A percentile compares a stretch with the other conserved stretches of the same genome.
Conservation (phyloP, 345 rosid genomes). For the Sapria himalayana region DNA sequence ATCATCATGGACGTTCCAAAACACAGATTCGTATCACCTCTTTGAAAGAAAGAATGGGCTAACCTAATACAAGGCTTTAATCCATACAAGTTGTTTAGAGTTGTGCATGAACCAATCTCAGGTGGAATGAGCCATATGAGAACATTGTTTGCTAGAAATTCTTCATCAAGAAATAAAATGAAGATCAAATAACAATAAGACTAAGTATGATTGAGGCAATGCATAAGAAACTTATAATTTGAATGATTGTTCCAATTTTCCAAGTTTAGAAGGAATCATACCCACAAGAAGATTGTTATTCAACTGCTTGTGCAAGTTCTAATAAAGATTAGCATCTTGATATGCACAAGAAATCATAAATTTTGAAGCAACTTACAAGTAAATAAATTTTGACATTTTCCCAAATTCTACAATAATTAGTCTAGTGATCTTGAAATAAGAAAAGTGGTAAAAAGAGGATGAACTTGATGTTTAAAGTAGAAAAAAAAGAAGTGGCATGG, state of each 20-base stretch:
- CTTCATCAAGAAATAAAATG: slow-evolving; percentile 12
- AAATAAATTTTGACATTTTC: slow-evolving; percentile 86
- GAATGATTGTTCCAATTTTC: slow-evolving; percentile 72
- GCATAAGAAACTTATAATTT: slow-evolving; percentile 38
- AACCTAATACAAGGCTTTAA: background rate
- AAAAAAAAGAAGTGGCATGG: too few relatives aligned
- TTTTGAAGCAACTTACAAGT: slow-evolving; percentile 30
- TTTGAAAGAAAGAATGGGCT: background rate
- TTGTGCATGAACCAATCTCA: slow-evolving; percentile 64
- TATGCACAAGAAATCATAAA: background rate
- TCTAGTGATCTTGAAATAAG: slow-evolving; percentile 35
- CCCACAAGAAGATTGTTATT: slow-evolving; percentile 54
- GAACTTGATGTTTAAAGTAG: too few relatives aligned
- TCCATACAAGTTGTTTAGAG: slow-evolving; percentile 74
- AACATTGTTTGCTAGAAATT: slow-evolving; percentile 70
- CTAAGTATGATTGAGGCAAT: too few relatives aligned
- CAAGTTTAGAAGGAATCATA: slow-evolving; percentile 76
- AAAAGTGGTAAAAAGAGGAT: background rate
- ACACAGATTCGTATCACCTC: background rate
- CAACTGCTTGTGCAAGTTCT: slow-evolving; percentile 32
- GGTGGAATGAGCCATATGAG: slow-evolving; percentile 74
- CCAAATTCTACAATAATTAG: slow-evolving; percentile 90
- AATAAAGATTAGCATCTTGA: background rate
- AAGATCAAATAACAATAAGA: too few relatives aligned
- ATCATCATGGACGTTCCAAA: slow-evolving; percentile 77